Conservation (phyloP, 495 filamentous ascomycete genomes). For the Oleoguttula mirabilis region DNA sequence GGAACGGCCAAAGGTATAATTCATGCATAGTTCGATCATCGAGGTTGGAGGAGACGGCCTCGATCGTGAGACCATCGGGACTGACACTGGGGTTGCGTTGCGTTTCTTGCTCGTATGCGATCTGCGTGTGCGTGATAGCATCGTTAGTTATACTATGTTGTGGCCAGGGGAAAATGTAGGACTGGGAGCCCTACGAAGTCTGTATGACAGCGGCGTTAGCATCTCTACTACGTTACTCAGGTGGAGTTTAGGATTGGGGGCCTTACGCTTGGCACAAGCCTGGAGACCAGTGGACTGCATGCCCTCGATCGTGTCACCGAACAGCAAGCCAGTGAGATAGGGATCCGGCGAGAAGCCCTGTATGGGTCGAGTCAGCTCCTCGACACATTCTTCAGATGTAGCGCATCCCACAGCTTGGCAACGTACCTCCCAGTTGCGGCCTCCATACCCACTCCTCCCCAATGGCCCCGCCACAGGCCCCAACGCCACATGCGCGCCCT, state of each 20-base stretch:
- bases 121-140: too few relatives aligned
- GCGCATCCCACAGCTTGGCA: background rate
- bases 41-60: conserved; percentile 26
- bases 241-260: too few relatives aligned
- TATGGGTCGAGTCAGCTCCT: background rate
- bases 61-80: conserved; percentile 24
- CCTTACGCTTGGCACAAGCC: conserved; percentile 49
- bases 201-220: too few relatives aligned
- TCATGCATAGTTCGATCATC: conserved; percentile 32
- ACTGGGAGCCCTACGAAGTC: too few relatives aligned
- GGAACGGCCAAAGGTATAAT: conserved; percentile 30
- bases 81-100: conserved; percentile 20
- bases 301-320: conserved; percentile 42
- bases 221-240: conserved; percentile 34
- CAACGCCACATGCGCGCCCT: conserved; percentile 21
- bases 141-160: too few relatives aligned
- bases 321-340: conserved; percentile 40
- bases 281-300: conserved; percentile 47
- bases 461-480: conserved; percentile 20
- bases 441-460: conserved; percentile 15
- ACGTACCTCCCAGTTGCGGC: conserved; percentile 21
- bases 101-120: conserved; percentile 24
- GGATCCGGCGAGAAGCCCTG: conserved; percentile 22
- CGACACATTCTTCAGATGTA: background rate
- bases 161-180: too few relatives aligned